A percentile compares a stretch with the other conserved stretches of the same genome.
Conservation (phyloP, 768 basidiomycete genomes). For the Roridomyces roridus region DNA sequence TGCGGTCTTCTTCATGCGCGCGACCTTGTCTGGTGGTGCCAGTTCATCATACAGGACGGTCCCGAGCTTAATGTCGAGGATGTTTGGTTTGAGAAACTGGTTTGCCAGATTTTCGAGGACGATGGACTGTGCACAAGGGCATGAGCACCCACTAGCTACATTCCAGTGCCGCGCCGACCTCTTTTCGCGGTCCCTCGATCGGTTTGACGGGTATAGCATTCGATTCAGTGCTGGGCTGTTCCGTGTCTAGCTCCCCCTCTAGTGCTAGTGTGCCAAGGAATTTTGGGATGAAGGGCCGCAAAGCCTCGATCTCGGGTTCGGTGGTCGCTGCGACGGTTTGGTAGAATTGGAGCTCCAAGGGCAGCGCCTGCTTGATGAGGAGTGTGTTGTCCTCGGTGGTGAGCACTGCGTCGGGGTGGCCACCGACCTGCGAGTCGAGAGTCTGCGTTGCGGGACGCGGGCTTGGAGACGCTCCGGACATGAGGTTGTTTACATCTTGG, state of each 20-base stretch:
- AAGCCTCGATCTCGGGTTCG: slow-evolving; percentile 44
- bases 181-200: slow-evolving; percentile 46
- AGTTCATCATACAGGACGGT: slow-evolving; percentile 81
- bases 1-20: slow-evolving; percentile 77
- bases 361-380: slow-evolving; percentile 79
- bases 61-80: slow-evolving; percentile 94
- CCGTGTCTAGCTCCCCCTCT: slow-evolving; percentile 61
- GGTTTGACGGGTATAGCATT: slow-evolving; percentile 32
- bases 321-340: slow-evolving; percentile 46
- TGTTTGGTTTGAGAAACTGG: slow-evolving; percentile 79
- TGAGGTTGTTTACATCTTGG: background rate
- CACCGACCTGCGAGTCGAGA: slow-evolving; percentile 75
- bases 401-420: slow-evolving; percentile 72
- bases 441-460: slow-evolving; percentile 31
- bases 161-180: slow-evolving; percentile 8
- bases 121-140: slow-evolving; percentile 59
- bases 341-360: slow-evolving; percentile 76
- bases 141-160: slow-evolving; percentile 9
- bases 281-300: slow-evolving; percentile 69
- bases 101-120: slow-evolving; percentile 86
- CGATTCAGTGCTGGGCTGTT: slow-evolving; percentile 29
- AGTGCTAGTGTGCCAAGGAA: slow-evolving; percentile 83
- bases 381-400: slow-evolving; percentile 75
- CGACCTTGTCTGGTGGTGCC: slow-evolving; percentile 74
- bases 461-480: slow-evolving; percentile 1